phyloP scores from a whole-genome alignment of 805 yeast species.

The Peterozyma xylosa region DNA sequence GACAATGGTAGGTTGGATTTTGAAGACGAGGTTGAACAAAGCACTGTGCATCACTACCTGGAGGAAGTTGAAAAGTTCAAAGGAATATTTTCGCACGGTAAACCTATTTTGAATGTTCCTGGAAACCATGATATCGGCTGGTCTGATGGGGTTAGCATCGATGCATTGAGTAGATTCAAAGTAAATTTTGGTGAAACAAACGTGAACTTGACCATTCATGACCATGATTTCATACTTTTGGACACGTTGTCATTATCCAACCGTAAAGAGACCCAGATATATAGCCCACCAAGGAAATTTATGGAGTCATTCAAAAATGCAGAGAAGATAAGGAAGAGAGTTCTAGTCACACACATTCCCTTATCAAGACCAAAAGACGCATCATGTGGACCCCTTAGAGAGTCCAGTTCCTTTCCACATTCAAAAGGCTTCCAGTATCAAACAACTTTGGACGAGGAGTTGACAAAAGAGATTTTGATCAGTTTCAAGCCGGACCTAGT shows the following conservation, averaged over 20 bases:
- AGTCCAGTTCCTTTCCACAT: constrained; percentile 62
- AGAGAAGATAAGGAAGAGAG: constrained; percentile 41
- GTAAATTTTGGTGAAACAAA: constrained; percentile 69
- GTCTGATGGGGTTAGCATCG: constrained; percentile 57
- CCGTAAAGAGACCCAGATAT: constrained; percentile 33
- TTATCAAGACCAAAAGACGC: constrained; percentile 57
- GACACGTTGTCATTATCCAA: constrained; percentile 80
- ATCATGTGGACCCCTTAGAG: constrained; percentile 71
- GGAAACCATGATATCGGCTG: constrained; percentile 98
- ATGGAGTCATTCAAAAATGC: constrained; percentile 30
- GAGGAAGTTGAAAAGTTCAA: constrained; percentile 61
- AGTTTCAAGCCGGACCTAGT: constrained; percentile 59
- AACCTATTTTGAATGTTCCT: constrained; percentile 31
- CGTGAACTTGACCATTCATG: constrained; percentile 44
- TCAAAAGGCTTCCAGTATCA: constrained; percentile 80
- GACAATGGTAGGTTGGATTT: constrained; percentile 86
- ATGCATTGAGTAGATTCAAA: constrained; percentile 55
- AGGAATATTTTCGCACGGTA: constrained; percentile 43
- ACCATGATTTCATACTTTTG: constrained; percentile 66
- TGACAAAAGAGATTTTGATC: constrained; percentile 49
- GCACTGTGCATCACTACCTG: constrained; percentile 43
- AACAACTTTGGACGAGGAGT: constrained; percentile 61
- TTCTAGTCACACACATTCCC: constrained; percentile 83
- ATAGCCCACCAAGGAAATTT: constrained; percentile 42
- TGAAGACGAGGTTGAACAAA: constrained; percentile 37